Percentiles rank a stretch among this genome's conserved stretches.
phyloP scores from a whole-genome alignment of 2,329 filamentous ascomycete species.

The Xenoacremonium recifei region DNA sequence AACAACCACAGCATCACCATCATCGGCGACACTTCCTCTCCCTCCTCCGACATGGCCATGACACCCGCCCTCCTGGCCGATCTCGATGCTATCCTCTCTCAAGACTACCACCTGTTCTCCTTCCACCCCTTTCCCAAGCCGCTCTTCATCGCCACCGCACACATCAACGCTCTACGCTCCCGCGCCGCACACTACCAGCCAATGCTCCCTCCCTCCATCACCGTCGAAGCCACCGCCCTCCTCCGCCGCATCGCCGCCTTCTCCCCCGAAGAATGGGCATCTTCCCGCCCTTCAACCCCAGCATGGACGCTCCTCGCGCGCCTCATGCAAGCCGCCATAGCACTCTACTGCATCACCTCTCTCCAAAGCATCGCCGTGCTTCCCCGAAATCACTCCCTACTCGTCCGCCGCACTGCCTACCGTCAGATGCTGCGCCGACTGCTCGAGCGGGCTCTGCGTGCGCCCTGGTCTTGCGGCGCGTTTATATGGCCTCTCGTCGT shows the following conservation, averaged over 20 bases:
- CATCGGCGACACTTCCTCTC: conserved; percentile 36
- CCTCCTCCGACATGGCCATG: conserved; percentile 30
- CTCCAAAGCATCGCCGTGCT: conserved; percentile 32
- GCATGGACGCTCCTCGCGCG: conserved; percentile 29
- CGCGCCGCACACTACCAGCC: neutral
- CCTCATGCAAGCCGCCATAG: conserved; percentile 30
- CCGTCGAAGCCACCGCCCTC: conserved; percentile 3
- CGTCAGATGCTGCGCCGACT: neutral
- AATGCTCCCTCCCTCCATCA: neutral
- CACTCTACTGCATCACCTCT: conserved; percentile 36
- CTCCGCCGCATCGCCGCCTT: conserved; percentile 28
- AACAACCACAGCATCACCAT: conserved; percentile 29
- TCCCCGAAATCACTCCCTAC: conserved; percentile 9
- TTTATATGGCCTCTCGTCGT: neutral
- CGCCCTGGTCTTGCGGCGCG: no score
- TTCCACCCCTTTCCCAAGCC: conserved; percentile 30
- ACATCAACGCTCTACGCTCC: conserved; percentile 34
- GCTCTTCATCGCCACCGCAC: conserved; percentile 32
- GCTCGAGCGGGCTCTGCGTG: neutral
- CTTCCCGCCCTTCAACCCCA: conserved; percentile 21
- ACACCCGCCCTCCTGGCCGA: conserved; percentile 22
- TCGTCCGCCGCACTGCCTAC: neutral
- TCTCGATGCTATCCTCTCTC: conserved; percentile 22
- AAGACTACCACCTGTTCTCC: conserved; percentile 16
- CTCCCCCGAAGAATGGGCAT: conserved; percentile 27